Percentiles rank a stretch among this genome's conserved stretches.
These are phyloP conservation scores for Clarireedia sp. DNA, from an alignment of 2,329 filamentous ascomycete genomes.

Conservation along the genomic window DNA sequence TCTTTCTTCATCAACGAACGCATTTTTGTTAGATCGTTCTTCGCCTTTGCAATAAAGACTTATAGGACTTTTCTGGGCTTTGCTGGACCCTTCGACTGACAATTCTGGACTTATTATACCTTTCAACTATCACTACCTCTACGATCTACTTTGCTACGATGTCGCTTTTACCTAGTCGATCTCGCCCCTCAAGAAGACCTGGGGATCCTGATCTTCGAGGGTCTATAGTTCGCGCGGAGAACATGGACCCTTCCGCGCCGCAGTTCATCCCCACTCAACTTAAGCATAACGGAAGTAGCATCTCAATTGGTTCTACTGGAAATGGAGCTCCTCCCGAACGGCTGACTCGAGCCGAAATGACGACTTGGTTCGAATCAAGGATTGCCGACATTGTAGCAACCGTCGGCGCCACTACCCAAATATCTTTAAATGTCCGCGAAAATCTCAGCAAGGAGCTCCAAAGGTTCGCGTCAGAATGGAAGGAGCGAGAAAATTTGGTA, in stretches of 20 bases:
- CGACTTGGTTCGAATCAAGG: slow-evolving; percentile 1
- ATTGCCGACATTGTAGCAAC: not conserved
- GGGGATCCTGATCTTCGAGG: slow-evolving; percentile 1
- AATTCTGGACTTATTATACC: too few species aligned
- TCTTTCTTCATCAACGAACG: not conserved
- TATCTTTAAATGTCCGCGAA: not conserved
- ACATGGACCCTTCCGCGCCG: not conserved
- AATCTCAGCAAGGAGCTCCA: not conserved
- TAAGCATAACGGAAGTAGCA: not conserved
- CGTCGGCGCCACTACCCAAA: not conserved
- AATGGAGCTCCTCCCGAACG: not conserved
- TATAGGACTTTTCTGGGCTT: not conserved
- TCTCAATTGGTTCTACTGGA: not conserved
- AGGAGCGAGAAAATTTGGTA: not conserved
- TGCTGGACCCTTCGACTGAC: too few species aligned
- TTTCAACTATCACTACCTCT: not conserved
- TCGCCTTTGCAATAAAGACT: not conserved
- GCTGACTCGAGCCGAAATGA: not conserved
- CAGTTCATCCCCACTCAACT: not conserved
- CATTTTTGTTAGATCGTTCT: not conserved
- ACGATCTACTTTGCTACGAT: not conserved
- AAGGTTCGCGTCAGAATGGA: not conserved
- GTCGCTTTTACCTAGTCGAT: slow-evolving; percentile 1
- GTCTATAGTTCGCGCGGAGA: not conserved
- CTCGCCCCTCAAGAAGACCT: not conserved